phyloP scores from a whole-genome alignment of 1,284 basidiomycete species.

The Pseudozyma pruni region DNA sequence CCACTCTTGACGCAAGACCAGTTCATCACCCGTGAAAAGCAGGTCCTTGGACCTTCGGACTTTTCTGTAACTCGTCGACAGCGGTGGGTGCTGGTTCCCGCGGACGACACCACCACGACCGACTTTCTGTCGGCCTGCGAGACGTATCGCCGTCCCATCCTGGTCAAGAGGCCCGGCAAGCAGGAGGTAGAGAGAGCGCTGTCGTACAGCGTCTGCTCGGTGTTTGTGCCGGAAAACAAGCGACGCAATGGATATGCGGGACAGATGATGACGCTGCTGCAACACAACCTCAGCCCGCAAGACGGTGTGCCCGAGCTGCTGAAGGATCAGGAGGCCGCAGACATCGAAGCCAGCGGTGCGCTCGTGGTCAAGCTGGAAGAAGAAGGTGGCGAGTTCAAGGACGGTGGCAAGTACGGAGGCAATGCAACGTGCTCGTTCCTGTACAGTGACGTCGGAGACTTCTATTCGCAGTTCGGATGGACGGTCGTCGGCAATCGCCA shows the following conservation, averaged over 20 bases:
- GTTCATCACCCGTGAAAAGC: constrained; percentile 32
- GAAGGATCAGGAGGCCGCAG: background rate
- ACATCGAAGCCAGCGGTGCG: constrained; percentile 5
- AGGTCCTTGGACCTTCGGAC: constrained; percentile 15
- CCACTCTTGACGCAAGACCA: constrained; percentile 25
- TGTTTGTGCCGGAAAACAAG: constrained; percentile 71
- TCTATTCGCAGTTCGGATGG: constrained; percentile 72
- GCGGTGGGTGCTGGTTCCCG: constrained; percentile 39
- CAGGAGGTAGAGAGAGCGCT: constrained; percentile 23
- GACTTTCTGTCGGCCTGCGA: constrained; percentile 39
- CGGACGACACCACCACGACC: constrained; percentile 20
- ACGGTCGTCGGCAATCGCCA: constrained; percentile 31
- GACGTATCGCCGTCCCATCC: constrained; percentile 36
- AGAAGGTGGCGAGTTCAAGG: constrained; percentile 11
- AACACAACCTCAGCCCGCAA: constrained; percentile 70
- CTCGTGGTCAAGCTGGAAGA: constrained; percentile 2
- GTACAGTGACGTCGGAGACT: constrained; percentile 76
- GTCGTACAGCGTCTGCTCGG: constrained; percentile 52
- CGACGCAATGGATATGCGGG: constrained; percentile 72
- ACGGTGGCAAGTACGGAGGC: constrained; percentile 65
- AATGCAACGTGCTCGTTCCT: constrained; percentile 72
- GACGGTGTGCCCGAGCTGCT: constrained; percentile 1
- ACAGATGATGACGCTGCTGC: constrained; percentile 73
- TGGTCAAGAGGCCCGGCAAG: constrained; percentile 11
- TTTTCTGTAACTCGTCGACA: constrained; percentile 20